Base-by-base conservation (phyloP, 1,284 basidiomycete species). In the Psilocybe mexicana region DNA sequence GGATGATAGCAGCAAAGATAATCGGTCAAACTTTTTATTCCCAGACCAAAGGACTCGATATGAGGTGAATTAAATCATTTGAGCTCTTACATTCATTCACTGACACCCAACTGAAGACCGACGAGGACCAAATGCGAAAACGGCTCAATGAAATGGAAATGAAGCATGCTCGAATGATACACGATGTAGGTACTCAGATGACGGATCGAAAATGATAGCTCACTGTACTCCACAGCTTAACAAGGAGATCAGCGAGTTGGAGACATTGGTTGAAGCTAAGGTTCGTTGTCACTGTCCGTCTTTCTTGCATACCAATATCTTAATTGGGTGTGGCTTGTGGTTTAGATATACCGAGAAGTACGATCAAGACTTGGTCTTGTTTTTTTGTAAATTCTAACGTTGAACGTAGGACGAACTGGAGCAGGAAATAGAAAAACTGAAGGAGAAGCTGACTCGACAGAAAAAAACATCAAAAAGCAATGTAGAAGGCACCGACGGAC, bases 241-340 rank as follows among this genome's bases (percentile, higher is more conserved):
- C 73, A 93, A 94, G 68, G 93, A 96, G 74, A 92, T 96, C 52
- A 85, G 87, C 52, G 93, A 96, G 70, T 80, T 97, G 24, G 94
- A 97, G 72, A 83, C 87, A 57, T 78, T 97, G 45, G 87, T 96
- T 38, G 94, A 97, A 72, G 85, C 92, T 57, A 96, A 97, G 85
- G 85, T 88, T 60, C 52, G 76, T 55, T 7, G 11, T n/a, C n/a
- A 14, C n/a, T 24, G 23, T 38, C n/a, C n/a, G 12, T 33, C 30
- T 33, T 8, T 33, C 18, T 18, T 18, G 18, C 18, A 5, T 45
- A 30, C 1, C 30, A 33, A 43, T 40, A 18, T 54, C 46, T 33
- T 64, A 50, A n/a, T 43, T 40, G 40, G 28, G 48, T 59, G 11
- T 18, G 18, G 18, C 54, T 54, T 24, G 54, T 28, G 28, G 43